Conservation (phyloP, 768 basidiomycete genomes). For the Gloeophyllum trabeum region DNA sequence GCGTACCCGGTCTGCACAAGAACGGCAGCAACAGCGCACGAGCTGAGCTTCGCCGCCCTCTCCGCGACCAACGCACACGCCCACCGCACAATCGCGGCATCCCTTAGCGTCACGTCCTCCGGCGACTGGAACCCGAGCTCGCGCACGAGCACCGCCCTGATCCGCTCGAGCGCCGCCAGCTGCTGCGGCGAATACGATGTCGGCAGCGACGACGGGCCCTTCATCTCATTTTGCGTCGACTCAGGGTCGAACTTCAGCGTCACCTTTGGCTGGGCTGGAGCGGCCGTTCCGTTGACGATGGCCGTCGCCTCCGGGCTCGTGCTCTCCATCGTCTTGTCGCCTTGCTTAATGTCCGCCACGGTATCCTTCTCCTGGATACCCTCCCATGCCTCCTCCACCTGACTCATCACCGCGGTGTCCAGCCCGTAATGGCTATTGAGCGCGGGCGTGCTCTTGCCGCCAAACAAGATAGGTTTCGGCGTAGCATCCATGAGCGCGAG, state of each 20-base stretch:
- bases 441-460: slow-evolving; percentile 55
- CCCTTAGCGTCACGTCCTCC: slow-evolving; percentile 30
- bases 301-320: not conserved
- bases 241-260: not conserved
- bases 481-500: slow-evolving; percentile 71
- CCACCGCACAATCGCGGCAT: slow-evolving; percentile 69
- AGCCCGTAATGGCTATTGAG: slow-evolving; percentile 91
- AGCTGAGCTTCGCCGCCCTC: slow-evolving; percentile 77
- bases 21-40: slow-evolving; percentile 78
- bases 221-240: not conserved
- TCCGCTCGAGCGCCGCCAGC: slow-evolving; percentile 31
- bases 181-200: not conserved
- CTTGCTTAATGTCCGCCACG: slow-evolving; percentile 67
- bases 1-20: slow-evolving; percentile 73
- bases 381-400: slow-evolving; percentile 69
- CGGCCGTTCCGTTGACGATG: not conserved
- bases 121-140: slow-evolving; percentile 46
- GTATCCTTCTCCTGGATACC: slow-evolving; percentile 22
- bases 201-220: not conserved
- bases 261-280: not conserved
- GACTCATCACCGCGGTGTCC: slow-evolving; percentile 89
- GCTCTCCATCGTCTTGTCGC: slow-evolving; percentile 59
- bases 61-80: slow-evolving; percentile 66
- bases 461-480: slow-evolving; percentile 65
- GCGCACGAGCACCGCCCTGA: slow-evolving; percentile 50